phyloP scores from a whole-genome alignment of 192 early-diverging fungal genomes.

The Dimargaris verticillata region DNA sequence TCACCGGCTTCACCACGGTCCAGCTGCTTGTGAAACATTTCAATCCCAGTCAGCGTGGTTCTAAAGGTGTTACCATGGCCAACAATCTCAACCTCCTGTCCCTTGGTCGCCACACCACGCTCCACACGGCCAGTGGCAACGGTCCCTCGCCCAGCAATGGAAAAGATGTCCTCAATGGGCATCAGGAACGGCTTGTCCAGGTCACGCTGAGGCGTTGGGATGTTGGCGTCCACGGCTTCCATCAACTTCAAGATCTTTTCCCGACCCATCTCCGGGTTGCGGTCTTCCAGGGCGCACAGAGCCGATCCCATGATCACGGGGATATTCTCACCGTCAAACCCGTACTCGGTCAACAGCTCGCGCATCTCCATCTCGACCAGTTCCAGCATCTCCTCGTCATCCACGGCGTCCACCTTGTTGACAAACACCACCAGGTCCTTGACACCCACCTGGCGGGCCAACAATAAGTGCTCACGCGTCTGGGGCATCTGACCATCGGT shows the following conservation, averaged over 20 bases:
- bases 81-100: slow-evolving; percentile 90
- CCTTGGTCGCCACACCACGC: slow-evolving; percentile 83
- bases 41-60: slow-evolving; percentile 90
- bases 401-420: slow-evolving; percentile 96
- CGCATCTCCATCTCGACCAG: slow-evolving; percentile 99
- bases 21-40: slow-evolving; percentile 99
- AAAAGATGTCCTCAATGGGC: slow-evolving; percentile 97
- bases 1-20: slow-evolving; percentile 94
- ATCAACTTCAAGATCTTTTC: slow-evolving; percentile 77
- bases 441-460: slow-evolving; percentile 92
- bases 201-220: slow-evolving; percentile 83
- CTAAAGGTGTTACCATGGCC: slow-evolving; percentile 65
- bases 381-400: slow-evolving; percentile 95
- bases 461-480: slow-evolving; percentile 92
- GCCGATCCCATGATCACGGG: slow-evolving; percentile 89
- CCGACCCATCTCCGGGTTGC: slow-evolving; percentile 78
- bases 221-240: slow-evolving; percentile 77
- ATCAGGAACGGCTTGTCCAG: slow-evolving; percentile 98
- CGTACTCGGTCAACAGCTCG: slow-evolving; percentile 79
- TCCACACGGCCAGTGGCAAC: slow-evolving; percentile 91
- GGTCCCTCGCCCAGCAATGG: slow-evolving; percentile 93
- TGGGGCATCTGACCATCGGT: slow-evolving; percentile 98
- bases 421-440: slow-evolving; percentile 86
- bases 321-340: slow-evolving; percentile 78
- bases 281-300: slow-evolving; percentile 84